phyloP scores from a whole-genome alignment of 169 alveolate species.

The Plasmodium vinckei region DNA sequence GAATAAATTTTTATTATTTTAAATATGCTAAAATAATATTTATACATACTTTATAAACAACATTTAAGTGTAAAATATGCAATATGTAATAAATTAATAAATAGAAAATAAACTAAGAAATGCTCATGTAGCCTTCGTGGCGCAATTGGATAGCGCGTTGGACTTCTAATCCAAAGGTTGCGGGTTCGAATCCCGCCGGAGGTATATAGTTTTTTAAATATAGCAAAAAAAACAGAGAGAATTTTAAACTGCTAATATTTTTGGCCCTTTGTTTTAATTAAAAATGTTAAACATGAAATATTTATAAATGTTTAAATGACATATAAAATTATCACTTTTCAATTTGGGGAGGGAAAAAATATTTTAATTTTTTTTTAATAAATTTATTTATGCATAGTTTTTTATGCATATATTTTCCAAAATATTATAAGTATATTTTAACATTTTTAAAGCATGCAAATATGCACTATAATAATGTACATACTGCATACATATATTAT shows the following conservation, averaged over 20 bases:
- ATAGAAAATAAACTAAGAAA: neutral
- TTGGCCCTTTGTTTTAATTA: neutral
- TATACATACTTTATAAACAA: no score
- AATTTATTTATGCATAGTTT: neutral
- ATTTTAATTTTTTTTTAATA: neutral
- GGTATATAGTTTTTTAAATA: conserved; percentile 33
- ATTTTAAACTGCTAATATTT: neutral
- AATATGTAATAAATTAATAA: no score
- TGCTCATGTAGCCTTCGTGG: conserved; percentile 82
- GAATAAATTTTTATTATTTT: no score
- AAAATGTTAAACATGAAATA: neutral
- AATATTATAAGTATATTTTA: no score
- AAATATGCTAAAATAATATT: no score
- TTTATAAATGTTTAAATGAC: no score
- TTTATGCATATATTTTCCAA: neutral
- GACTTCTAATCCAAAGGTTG: conserved; percentile 96
- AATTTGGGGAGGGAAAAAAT: no score
- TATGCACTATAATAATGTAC: conserved; percentile 14
- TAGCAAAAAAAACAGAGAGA: neutral
- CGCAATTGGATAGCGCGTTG: conserved; percentile 96
- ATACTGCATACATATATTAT: no score
- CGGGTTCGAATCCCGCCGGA: conserved; percentile 96
- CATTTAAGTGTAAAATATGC: no score
- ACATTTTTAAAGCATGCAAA: neutral
- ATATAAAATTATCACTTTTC: no score